These are phyloP conservation scores for Amphicarpaea edgeworthii DNA, from an alignment of 306 rosid genomes.

Conservation along the genomic window DNA sequence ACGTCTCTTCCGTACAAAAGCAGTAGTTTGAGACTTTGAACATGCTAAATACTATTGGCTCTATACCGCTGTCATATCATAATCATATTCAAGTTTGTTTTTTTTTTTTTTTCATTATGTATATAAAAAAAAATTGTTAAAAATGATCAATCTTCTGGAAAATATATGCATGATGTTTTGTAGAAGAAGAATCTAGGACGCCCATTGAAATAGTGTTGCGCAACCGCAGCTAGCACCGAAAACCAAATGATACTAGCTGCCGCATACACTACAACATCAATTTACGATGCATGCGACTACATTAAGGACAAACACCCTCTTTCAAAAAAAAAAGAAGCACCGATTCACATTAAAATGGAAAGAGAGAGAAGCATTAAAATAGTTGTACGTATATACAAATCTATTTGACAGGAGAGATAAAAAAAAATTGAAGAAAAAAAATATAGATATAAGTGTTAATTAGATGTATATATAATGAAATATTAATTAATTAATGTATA, in stretches of 20 bases:
- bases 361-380: too few relatives aligned
- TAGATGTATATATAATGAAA: too few relatives aligned
- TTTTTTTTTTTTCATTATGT: too few relatives aligned
- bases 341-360: neutral
- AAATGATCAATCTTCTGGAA: too few relatives aligned
- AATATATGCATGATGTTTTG: neutral
- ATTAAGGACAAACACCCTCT: slow-evolving; percentile 13
- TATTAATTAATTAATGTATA: too few relatives aligned
- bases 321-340: too few relatives aligned
- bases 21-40: neutral
- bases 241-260: slow-evolving; percentile 41
- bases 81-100: too few relatives aligned
- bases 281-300: neutral
- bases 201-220: slow-evolving; percentile 12
- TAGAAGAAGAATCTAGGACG: neutral
- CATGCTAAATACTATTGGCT: neutral
- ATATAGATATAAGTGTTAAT: too few relatives aligned
- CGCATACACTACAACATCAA: slow-evolving; percentile 37
- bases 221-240: slow-evolving; percentile 25
- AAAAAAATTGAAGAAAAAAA: too few relatives aligned
- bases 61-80: neutral
- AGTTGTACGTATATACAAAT: too few relatives aligned
- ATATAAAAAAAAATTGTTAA: too few relatives aligned
- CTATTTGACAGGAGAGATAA: too few relatives aligned
- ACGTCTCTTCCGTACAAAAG: neutral